Base-by-base conservation (phyloP, 176 grass and related monocot genomes). In the Triticum aestivum region DNA sequence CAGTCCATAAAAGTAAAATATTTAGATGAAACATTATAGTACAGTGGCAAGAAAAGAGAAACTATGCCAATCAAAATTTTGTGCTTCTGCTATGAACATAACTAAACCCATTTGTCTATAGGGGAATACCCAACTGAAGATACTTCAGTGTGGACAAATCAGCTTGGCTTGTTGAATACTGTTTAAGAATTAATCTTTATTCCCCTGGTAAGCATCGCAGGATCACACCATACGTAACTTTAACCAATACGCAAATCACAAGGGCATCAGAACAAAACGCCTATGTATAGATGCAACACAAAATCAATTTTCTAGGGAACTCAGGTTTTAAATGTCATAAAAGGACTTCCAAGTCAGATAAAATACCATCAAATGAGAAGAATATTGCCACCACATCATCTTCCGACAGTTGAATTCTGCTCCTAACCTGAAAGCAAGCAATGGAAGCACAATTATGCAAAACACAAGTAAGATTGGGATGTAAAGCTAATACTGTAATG, bases 281-380 rank as follows among this genome's bases (percentile, higher is more conserved):
- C 72, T 27, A 18, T 62, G 24, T 69, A 11, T 54, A 52, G 21
- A 84, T 51, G 11, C 15, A 64, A 49, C 54, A 37, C 8, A 64
- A 26, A 7, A 11, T 33, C 33, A 11, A 54, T 9, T 38, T 74
- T 52, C 69, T 11, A 61, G 4, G 15, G 20, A 30, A 7, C 23
- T 54, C 18, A 51, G n/a, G 6, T 38, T 65, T 44, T 14, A 75
- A 75, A 77, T 14, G 33, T 29, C 23, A 78, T 26, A 65, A 83
- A 73, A 71, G 1, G 49, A 67, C 4, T 79, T 58, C 38, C 13
- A 61, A 76, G 49, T 47, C 24, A 84, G 33, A 35, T 81, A 72
- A 69, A 73, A 54, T 83, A 98, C 94, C 97, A 52, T 96, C 97
- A 83, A 98, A 96, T 64, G 94, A 91, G 74, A 96, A 98, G 93